Evolutionary conservation across 331 rosid species (phyloP).

Genomic region (Quercus phellos): DNA sequence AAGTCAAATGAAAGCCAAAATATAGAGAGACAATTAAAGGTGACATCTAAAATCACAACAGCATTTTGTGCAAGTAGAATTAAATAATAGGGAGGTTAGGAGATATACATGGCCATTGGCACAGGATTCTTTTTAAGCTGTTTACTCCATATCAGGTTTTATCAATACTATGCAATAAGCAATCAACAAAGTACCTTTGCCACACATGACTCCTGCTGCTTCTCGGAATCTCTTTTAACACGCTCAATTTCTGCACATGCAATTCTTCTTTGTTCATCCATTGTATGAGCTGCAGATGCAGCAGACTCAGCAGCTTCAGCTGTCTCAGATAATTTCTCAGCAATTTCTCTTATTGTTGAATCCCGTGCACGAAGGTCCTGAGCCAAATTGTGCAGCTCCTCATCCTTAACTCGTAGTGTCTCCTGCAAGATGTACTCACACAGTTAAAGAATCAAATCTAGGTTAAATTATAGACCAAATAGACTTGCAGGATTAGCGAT

Average conservation of each 20-base stretch:
- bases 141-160: constrained; percentile 2
- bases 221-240: constrained; percentile 51
- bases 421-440: constrained; percentile 49
- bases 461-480: constrained; percentile 12
- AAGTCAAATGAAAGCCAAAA: constrained; percentile 15
- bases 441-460: constrained; percentile 14
- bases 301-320: constrained; percentile 99
- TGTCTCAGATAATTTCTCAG: constrained; percentile 91
- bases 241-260: constrained; percentile 75
- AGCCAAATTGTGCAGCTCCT: constrained; percentile 88
- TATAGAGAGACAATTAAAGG: constrained; percentile 1
- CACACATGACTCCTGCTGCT: constrained; percentile 49
- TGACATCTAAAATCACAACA: background rate
- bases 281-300: constrained; percentile 91
- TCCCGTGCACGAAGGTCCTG: constrained; percentile 89
- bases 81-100: background rate
- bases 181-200: constrained; percentile 48
- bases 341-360: constrained; percentile 87
- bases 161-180: background rate
- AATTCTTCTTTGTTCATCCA: constrained; percentile 86
- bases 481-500: background rate
- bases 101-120: background rate
- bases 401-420: constrained; percentile 89
- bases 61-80: background rate
- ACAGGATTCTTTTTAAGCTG: background rate